These are phyloP conservation scores for Phycomyces nitens DNA, from an alignment of 192 early-diverging fungal genomes.

Conservation along the genomic window DNA sequence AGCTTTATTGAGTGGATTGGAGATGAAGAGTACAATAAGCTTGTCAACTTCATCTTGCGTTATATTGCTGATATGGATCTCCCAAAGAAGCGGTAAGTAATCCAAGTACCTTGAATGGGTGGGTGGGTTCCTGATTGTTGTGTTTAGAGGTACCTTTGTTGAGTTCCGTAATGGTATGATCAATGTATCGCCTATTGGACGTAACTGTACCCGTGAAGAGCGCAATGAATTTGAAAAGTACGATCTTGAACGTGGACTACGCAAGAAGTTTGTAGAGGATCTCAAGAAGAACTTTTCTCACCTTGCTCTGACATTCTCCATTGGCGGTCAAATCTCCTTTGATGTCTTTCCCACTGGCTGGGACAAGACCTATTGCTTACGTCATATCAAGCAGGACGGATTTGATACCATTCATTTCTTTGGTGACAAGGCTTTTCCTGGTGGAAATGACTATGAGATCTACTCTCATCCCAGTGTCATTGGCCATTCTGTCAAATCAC, in stretches of 20 bases:
- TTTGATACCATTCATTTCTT: slow-evolving; percentile 96
- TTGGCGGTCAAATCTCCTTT: slow-evolving; percentile 97
- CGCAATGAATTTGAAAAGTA: slow-evolving; percentile 89
- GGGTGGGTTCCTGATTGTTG: not conserved
- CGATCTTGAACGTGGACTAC: slow-evolving; percentile 81
- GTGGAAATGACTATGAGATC: slow-evolving; percentile 99
- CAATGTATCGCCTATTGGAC: slow-evolving; percentile 95
- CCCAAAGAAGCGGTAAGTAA: slow-evolving; percentile 84
- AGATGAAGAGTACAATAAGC: slow-evolving; percentile 87
- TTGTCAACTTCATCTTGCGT: slow-evolving; percentile 88
- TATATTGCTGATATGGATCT: slow-evolving; percentile 95
- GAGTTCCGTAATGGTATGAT: slow-evolving; percentile 99
- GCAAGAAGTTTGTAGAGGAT: slow-evolving; percentile 80
- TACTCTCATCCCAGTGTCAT: slow-evolving; percentile 72
- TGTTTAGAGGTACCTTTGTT: slow-evolving; percentile 84
- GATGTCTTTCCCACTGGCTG: slow-evolving; percentile 98
- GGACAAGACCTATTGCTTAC: slow-evolving; percentile 99
- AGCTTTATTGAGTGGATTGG: slow-evolving; percentile 91
- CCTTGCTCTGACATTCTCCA: slow-evolving; percentile 88
- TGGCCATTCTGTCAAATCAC: slow-evolving; percentile 84
- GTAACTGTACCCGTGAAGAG: slow-evolving; percentile 87
- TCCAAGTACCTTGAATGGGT: not conserved
- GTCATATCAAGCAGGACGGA: slow-evolving; percentile 79
- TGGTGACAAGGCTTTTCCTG: slow-evolving; percentile 96
- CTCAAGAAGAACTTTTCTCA: slow-evolving; percentile 84